Evolutionary conservation across 148 eudicot species (phyloP).

Genomic region (Chenopodium quinoa): DNA sequence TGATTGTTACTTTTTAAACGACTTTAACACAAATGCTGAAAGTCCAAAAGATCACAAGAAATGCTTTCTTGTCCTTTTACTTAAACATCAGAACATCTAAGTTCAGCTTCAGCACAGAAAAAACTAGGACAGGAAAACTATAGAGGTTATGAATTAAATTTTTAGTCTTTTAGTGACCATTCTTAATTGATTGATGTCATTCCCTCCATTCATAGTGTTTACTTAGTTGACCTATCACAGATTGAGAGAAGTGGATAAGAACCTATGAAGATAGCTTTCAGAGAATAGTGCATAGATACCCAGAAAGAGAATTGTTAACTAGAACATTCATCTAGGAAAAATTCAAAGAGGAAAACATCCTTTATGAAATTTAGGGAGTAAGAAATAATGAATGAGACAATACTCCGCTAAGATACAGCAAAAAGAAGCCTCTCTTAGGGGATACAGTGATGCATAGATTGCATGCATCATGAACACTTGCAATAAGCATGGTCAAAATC

Average conservation of each 20-base stretch:
- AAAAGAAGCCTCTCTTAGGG: background rate
- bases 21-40: background rate
- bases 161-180: background rate
- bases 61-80: background rate
- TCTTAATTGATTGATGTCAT: background rate
- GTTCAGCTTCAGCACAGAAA: no score
- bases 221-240: background rate
- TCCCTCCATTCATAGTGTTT: background rate
- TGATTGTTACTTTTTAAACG: background rate
- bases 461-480: background rate
- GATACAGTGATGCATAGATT: no score
- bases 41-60: background rate
- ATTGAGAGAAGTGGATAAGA: background rate
- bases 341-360: background rate
- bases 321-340: background rate
- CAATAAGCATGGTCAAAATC: background rate
- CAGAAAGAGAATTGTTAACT: background rate
- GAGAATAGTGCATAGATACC: background rate
- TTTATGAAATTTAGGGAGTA: background rate
- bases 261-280: background rate
- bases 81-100: no score
- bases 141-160: background rate
- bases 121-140: background rate
- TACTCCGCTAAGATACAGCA: background rate
- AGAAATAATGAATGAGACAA: background rate